Evolutionary conservation across 2,329 filamentous ascomycete genomes (phyloP).

Genomic region (Talaromyces piceae): DNA sequence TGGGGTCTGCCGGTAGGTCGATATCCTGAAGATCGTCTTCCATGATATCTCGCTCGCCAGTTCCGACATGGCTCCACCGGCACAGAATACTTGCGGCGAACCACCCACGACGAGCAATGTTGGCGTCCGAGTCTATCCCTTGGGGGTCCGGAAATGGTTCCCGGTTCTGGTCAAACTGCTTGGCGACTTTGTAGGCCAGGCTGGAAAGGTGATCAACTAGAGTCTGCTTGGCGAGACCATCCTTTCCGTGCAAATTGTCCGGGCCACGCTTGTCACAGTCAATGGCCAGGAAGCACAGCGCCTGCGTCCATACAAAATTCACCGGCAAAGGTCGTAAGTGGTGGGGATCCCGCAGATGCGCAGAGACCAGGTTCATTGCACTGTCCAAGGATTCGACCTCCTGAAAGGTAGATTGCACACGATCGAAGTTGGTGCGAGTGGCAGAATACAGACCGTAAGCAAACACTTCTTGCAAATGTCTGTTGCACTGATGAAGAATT

Average conservation of each 20-base stretch:
- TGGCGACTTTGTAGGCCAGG: conserved; percentile 33
- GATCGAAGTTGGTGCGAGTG: conserved; percentile 30
- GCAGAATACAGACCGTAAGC: conserved; percentile 33
- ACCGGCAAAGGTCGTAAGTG: conserved; percentile 26
- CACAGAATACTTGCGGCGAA: conserved; percentile 32
- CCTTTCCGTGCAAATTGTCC: conserved; percentile 34
- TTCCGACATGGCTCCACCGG: conserved; percentile 37
- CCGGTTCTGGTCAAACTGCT: conserved; percentile 31
- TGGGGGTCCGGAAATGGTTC: conserved; percentile 26
- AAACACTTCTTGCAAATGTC: conserved; percentile 35
- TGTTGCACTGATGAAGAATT: conserved; percentile 32
- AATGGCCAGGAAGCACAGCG: conserved; percentile 34
- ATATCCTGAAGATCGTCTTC: conserved; percentile 27
- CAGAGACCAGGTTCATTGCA: conserved; percentile 33
- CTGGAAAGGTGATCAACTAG: conserved; percentile 34
- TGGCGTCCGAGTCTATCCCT: conserved; percentile 34
- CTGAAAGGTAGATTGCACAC: conserved; percentile 27
- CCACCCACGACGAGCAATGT: conserved; percentile 34
- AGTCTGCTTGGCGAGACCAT: conserved; percentile 33
- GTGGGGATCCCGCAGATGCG: conserved; percentile 31
- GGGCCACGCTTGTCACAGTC: conserved; percentile 37
- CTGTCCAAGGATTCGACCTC: conserved; percentile 31
- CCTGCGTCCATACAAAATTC: conserved; percentile 37
- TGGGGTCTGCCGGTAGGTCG: conserved; percentile 31
- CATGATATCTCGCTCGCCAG: conserved; percentile 32